Evolutionary conservation across 1,284 basidiomycete genomes (phyloP).

Genomic region (Phellopilus nigrolimitatus): DNA sequence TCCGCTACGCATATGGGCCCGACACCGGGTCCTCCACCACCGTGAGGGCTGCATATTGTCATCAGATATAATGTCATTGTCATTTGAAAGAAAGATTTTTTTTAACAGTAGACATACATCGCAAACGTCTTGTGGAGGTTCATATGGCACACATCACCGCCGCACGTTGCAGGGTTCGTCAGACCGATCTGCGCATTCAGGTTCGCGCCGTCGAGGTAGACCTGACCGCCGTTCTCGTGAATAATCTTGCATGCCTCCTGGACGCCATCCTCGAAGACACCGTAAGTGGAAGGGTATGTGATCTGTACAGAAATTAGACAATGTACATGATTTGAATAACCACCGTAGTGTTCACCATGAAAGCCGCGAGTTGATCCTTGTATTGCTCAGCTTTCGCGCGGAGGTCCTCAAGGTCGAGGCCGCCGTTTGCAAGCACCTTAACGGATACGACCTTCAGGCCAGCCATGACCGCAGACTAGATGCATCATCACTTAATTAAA

Average conservation of each 20-base stretch:
- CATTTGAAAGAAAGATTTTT: background rate
- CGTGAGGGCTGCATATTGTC: conserved; percentile 69
- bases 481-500: conserved; percentile 20
- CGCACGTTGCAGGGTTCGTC: conserved; percentile 93
- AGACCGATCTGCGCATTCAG: conserved; percentile 94
- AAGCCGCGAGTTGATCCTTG: conserved; percentile 89
- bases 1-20: conserved; percentile 94
- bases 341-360: conserved; percentile 75
- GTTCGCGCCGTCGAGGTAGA: conserved; percentile 96
- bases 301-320: conserved; percentile 43
- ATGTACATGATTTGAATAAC: conserved; percentile 6
- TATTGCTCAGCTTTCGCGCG: conserved; percentile 85
- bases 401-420: conserved; percentile 85
- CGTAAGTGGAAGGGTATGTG: conserved; percentile 94
- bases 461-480: conserved; percentile 93
- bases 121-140: conserved; percentile 97
- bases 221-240: conserved; percentile 94
- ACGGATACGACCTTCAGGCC: conserved; percentile 94
- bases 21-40: conserved; percentile 94
- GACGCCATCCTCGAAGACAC: conserved; percentile 94
- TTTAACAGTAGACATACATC: conserved; percentile 47
- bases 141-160: conserved; percentile 96
- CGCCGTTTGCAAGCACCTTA: conserved; percentile 85
- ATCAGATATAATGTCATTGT: conserved; percentile 19
- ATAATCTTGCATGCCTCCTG: conserved; percentile 91